These are phyloP conservation scores for Candida manassasensis DNA, from an alignment of 805 yeast genomes.

Conservation along the genomic window DNA sequence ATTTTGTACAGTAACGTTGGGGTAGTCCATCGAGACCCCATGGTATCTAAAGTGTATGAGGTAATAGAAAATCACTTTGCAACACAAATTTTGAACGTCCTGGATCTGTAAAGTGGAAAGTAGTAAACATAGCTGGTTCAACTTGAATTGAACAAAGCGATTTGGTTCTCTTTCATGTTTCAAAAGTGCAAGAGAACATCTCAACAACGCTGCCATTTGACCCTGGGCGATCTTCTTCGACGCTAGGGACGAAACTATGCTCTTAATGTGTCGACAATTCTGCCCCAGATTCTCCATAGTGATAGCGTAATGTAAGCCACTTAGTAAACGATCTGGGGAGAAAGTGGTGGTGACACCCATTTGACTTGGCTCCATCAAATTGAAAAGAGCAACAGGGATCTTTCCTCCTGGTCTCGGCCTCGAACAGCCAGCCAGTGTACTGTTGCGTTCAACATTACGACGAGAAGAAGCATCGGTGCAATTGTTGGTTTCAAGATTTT, in stretches of 20 bases:
- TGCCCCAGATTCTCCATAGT: neutral
- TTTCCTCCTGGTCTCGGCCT: no score
- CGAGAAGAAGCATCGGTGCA: no score
- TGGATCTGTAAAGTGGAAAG: neutral
- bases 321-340: neutral
- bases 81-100: neutral
- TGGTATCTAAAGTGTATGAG: neutral
- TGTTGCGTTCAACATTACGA: no score
- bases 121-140: neutral
- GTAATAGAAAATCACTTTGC: constrained; percentile 3
- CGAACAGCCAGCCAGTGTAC: no score
- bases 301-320: neutral
- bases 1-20: neutral
- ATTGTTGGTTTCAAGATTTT: no score
- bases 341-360: no score
- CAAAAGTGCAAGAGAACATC: neutral
- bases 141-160: constrained; percentile 1
- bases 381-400: no score
- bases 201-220: no score
- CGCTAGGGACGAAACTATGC: no score
- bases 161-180: neutral
- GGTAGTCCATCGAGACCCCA: neutral
- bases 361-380: no score
- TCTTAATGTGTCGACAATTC: constrained; percentile 1
- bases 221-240: no score